phyloP scores from a whole-genome alignment of 306 rosid species.

The Chamaecrista fasciculata region DNA sequence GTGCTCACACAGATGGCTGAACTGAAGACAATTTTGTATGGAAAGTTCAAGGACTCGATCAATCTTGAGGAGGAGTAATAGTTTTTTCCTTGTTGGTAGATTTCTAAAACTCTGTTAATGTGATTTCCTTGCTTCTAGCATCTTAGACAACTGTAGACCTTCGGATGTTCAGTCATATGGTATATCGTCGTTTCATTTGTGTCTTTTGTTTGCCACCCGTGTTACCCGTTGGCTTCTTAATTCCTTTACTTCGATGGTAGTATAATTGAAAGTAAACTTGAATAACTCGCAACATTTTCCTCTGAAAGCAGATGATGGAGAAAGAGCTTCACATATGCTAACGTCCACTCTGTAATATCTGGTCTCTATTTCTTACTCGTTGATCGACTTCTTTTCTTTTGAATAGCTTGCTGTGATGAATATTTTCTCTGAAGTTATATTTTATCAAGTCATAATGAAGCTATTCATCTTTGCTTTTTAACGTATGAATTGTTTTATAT shows the following conservation, averaged over 20 bases:
- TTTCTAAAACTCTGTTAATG: slow-evolving; percentile 6
- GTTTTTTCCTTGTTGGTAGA: slow-evolving; percentile 18
- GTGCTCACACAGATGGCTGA: slow-evolving; percentile 76
- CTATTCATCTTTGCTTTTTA: background rate
- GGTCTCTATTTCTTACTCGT: no score
- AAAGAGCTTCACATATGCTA: background rate
- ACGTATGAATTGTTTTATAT: no score
- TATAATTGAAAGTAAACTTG: background rate
- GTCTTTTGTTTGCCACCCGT: background rate
- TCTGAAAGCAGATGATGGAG: background rate
- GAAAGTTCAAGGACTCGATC: slow-evolving; percentile 91
- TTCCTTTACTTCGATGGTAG: background rate
- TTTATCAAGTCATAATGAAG: background rate
- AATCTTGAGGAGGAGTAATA: slow-evolving; percentile 90
- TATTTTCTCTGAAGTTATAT: background rate
- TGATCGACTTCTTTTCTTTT: no score
- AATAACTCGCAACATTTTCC: background rate
- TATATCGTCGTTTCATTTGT: background rate
- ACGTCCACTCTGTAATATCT: background rate
- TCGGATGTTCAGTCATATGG: slow-evolving; percentile 3
- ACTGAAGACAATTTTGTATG: slow-evolving; percentile 78
- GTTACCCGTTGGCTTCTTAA: slow-evolving; percentile 4
- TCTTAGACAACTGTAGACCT: background rate
- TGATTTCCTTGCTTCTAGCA: slow-evolving; percentile 2
- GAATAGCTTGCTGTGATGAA: background rate